These are phyloP conservation scores for Pichia heedii DNA, from an alignment of 805 yeast species.

Conservation along the genomic window DNA sequence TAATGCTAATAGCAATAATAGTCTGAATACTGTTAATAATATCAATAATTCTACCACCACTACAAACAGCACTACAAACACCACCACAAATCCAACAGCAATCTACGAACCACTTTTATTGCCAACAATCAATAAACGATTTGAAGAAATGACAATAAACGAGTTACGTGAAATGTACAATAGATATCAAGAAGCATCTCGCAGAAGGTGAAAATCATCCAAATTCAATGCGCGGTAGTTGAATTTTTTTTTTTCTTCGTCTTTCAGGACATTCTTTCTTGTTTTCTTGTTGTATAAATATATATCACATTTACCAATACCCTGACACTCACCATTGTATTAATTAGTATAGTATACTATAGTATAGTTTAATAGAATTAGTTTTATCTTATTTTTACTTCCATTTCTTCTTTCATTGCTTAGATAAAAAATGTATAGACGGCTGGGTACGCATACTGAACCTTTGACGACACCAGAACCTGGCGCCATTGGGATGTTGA, in stretches of 20 bases:
- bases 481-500: neutral
- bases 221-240: too few species aligned
- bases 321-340: too few species aligned
- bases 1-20: too few species aligned
- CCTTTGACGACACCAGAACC: neutral
- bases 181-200: constrained; percentile 17
- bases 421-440: constrained; percentile 7
- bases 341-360: too few species aligned
- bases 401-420: too few species aligned
- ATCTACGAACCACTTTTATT: constrained; percentile 9
- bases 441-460: constrained; percentile 2
- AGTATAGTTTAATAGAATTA: too few species aligned
- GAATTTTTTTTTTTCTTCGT: neutral
- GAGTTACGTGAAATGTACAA: constrained; percentile 24
- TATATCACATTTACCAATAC: too few species aligned
- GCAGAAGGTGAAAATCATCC: too few species aligned
- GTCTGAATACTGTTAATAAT: neutral
- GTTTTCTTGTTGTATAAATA: too few species aligned
- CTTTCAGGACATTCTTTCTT: neutral
- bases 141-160: constrained; percentile 22
- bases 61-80: constrained; percentile 13
- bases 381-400: too few species aligned
- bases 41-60: neutral
- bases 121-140: constrained; percentile 17
- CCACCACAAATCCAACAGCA: constrained; percentile 2